Conservation (phyloP, 441 rosid genomes). For the Brassica balearica region DNA sequence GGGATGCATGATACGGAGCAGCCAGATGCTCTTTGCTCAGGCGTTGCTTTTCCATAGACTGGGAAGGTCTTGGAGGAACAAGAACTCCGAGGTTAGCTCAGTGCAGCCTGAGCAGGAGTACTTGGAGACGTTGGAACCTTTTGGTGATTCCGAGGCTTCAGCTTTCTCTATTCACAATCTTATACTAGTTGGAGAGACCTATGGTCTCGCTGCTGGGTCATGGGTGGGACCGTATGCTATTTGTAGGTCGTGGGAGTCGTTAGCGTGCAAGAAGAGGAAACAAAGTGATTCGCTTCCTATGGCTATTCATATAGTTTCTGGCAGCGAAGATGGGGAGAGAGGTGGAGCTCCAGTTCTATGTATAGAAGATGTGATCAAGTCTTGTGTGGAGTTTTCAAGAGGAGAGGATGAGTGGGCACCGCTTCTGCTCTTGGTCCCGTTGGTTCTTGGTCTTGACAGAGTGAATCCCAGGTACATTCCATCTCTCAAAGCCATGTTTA, state of each 20-base stretch:
- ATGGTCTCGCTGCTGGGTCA: constrained; percentile 96
- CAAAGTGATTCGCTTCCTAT: constrained; percentile 67
- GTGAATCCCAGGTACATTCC: constrained; percentile 90
- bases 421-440: constrained; percentile 85
- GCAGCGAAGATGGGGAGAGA: constrained; percentile 90
- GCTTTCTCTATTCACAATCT: constrained; percentile 93
- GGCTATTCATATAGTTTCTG: constrained; percentile 90
- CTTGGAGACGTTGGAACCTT: constrained; percentile 72
- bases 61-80: constrained; percentile 88
- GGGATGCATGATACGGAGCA: constrained; percentile 99
- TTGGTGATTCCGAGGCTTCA: constrained; percentile 77
- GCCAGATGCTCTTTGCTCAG: constrained; percentile 97
- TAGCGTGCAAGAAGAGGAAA: constrained; percentile 59
- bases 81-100: constrained; percentile 54
- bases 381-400: constrained; percentile 72
- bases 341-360: constrained; percentile 96
- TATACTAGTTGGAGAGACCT: constrained; percentile 70
- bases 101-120: constrained; percentile 65
- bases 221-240: constrained; percentile 98
- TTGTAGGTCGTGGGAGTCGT: constrained; percentile 87
- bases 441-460: constrained; percentile 94
- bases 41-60: constrained; percentile 82
- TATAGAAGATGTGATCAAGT: constrained; percentile 76
- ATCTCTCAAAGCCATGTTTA: constrained; percentile 69
- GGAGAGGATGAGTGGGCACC: constrained; percentile 78